Base-by-base conservation (phyloP, 768 basidiomycete species). In the Baorangia bicolor region DNA sequence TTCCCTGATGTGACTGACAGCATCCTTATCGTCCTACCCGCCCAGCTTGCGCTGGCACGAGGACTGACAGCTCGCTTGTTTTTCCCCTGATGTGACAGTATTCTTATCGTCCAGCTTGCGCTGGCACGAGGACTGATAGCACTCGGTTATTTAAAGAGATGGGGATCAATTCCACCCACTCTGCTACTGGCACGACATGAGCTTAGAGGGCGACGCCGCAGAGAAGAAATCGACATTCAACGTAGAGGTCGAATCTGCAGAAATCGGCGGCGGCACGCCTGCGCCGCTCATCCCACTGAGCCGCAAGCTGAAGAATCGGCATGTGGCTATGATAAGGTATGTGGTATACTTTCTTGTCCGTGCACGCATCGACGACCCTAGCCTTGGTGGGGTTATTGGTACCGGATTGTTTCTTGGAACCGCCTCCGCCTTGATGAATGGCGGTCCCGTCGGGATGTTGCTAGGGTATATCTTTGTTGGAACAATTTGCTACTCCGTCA, bases 391-490 rank as follows among this genome's bases (percentile, higher is more conserved):
- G 45, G 70, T 74, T 12, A 76, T 75, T 48, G 75, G 77, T 31
- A 77, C 74, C 5, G 60, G 66, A 16, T 51, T 71, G 33, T 67
- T 67, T 60, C 61, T 69, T 18, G 66, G 65, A 4, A 69, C 66
- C 3, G 74, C 64, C 2, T 55, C 58, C 7, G 61, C 68, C 23
- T 62, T 78, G 31, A 48, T 53, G 38, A 65, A 68, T 23, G 76
- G 77, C 21, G 77, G 77, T 28, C 78, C 79, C 2, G 54, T 78
- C 11, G 78, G 79, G 18, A 64, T 77, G 42, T 58, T 79, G 2
- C 66, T 79, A 3, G 77, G 71, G 1, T 79, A 78, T 55, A 45
- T 65, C 11, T 58, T 69, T 11, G 53, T 75, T 2, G 71, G 74
- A 10, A 62, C 69, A 14, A 58, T 68, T 16, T 73, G 70, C 34